Evolutionary conservation across 345 rosid species (phyloP), one percentile per base, ranked within the genome.

Genomic region (Melaleuca alternifolia): DNA sequence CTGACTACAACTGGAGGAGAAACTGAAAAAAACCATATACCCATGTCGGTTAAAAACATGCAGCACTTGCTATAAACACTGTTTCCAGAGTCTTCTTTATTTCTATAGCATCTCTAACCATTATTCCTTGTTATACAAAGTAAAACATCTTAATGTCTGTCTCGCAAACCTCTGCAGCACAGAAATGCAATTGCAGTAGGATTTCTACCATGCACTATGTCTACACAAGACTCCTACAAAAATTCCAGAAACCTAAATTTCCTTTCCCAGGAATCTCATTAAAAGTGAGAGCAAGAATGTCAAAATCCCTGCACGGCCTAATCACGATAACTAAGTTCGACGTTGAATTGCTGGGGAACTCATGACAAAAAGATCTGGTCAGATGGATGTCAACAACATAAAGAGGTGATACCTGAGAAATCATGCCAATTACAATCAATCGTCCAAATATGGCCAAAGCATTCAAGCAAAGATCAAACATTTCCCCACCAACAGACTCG

Each of bases 401-500:
- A n/a, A 46, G 52, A 81, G 83, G 88, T 23, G 48, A 28, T 90
- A 96, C 99, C 99, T 97, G 96, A 33, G 99, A 97, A 61, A 97
- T 97, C 99, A 97, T 97, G 92, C 99, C 99, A 44, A 97, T 95
- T 83, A 96, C 94, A 24, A 97, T 92, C 87, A 97, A 95, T 71
- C 94, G 92, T 44, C 99, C 99, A 56, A 90, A 91, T 81, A 97
- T 91, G 57, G 98, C 98, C 89, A 97, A 90, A 84, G 99, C 96
- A 88, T 94, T 95, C 88, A 96, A 90, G 88, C 99, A 96, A 88
- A 96, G 54, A 88, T 94, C 92, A 88, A 97, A 94, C 99, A 97
- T 94, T 88, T 93, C 92, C 62, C 99, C 99, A 62, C 99, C 99
- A 82, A 97, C 98, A 65, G 99, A 97, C 91, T 97, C 99, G 24